Percentiles rank a stretch among this genome's conserved stretches.
Evolutionary conservation across 805 yeast species (phyloP).

Genomic region (Saccharomycopsis sp.): DNA sequence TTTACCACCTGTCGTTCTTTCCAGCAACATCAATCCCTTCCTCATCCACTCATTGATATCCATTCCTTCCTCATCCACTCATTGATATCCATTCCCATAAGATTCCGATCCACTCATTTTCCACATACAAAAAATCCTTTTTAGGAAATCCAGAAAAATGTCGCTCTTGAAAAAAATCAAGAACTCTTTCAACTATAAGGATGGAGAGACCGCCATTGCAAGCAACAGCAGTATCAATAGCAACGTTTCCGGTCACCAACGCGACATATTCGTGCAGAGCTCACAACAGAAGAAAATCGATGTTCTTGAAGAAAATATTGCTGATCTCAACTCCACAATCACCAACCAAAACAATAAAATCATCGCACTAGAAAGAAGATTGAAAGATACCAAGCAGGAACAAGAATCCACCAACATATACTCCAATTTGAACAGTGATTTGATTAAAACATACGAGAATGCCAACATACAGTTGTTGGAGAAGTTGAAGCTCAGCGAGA

Average conservation of each 20-base stretch:
- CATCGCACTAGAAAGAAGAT: neutral
- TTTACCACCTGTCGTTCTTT: neutral
- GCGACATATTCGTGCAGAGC: neutral
- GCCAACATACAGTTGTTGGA: conserved; percentile 18
- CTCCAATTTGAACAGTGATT: neutral
- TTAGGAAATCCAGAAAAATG: neutral
- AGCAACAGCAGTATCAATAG: neutral
- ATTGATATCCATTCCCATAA: too few relatives aligned
- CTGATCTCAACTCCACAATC: neutral
- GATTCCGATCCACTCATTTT: neutral
- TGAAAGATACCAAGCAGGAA: neutral
- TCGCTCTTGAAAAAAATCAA: neutral
- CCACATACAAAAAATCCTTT: neutral
- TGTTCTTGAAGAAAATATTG: neutral
- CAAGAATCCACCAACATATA: neutral
- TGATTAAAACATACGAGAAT: conserved; percentile 14
- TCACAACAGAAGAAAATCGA: neutral
- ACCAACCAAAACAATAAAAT: neutral
- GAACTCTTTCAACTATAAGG: neutral
- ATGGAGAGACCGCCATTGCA: too few relatives aligned
- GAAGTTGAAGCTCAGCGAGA: conserved; percentile 18
- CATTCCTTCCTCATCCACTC: neutral
- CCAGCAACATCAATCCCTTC: neutral
- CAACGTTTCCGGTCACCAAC: neutral
- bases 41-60: neutral